phyloP scores from a whole-genome alignment of 2,329 filamentous ascomycete species.

The Orbilia oligospora region DNA sequence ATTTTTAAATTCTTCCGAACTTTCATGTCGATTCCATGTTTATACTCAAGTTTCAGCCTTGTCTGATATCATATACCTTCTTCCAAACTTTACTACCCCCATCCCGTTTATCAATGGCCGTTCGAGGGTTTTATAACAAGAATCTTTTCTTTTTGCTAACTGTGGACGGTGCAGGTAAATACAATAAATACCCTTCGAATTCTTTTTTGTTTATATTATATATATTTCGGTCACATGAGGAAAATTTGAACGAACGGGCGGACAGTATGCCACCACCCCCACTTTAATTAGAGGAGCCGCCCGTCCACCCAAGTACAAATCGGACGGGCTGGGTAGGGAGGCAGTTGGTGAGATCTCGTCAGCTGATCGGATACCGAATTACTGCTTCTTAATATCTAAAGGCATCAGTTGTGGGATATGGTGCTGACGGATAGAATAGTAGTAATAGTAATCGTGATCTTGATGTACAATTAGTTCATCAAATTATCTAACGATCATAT shows the following conservation, averaged over 20 bases:
- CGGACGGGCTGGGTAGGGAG: constrained; percentile 65
- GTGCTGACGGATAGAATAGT: constrained; percentile 39
- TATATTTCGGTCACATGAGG: constrained; percentile 65
- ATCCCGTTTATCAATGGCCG: constrained; percentile 14
- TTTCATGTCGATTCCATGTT: constrained; percentile 64
- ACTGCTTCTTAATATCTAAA: constrained; percentile 60
- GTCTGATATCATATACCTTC: constrained; percentile 66
- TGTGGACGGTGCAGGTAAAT: constrained; percentile 65
- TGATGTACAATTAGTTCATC: too few species aligned
- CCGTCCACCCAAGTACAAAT: constrained; percentile 66
- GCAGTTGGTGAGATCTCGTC: constrained; percentile 69
- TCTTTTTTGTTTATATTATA: constrained; percentile 16
- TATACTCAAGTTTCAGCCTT: constrained; percentile 69
- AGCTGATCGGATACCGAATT: constrained; percentile 66
- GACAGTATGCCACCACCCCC: constrained; percentile 67
- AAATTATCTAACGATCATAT: not conserved
- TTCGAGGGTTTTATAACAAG: not conserved
- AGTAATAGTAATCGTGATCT: too few species aligned
- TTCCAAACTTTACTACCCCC: not conserved
- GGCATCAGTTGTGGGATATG: constrained; percentile 6
- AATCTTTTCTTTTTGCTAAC: constrained; percentile 29
- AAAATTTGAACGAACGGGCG: constrained; percentile 70
- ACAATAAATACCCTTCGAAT: constrained; percentile 26
- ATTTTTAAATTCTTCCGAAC: constrained; percentile 63
- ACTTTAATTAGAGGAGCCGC: constrained; percentile 66